A percentile compares a stretch with the other conserved stretches of the same genome.
Evolutionary conservation across 129 eudicot genomes (phyloP).

Genomic region (sunflower (Helianthus annuus)): HanXRQr2.0-SUNRISE NC_035448.2:189501577-189502076

Average conservation of each 20-base stretch:
- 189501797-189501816: slow-evolving; percentile 34
- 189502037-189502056: slow-evolving; percentile 14
- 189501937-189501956: slow-evolving; percentile 24
- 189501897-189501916: slow-evolving; percentile 46
- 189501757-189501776: slow-evolving; percentile 11
- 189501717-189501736: not conserved
- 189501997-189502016: slow-evolving; percentile 8
- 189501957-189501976: slow-evolving; percentile 18
- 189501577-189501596: slow-evolving; percentile 34
- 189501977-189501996: slow-evolving; percentile 11
- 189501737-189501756: not conserved
- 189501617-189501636: slow-evolving; percentile 56
- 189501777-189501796: slow-evolving; percentile 37
- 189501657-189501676: not conserved
- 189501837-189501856: slow-evolving; percentile 31
- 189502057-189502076: not conserved
- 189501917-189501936: slow-evolving; percentile 19
- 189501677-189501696: not conserved
- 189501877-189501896: slow-evolving; percentile 29
- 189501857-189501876: slow-evolving; percentile 28
- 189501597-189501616: slow-evolving; percentile 33
- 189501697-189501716: not conserved
- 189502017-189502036: not conserved
- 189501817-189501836: slow-evolving; percentile 36
- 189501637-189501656: not conserved